phyloP scores from a whole-genome alignment of 73 alveolate genomes.

The Blepharisma japonicum region DNA sequence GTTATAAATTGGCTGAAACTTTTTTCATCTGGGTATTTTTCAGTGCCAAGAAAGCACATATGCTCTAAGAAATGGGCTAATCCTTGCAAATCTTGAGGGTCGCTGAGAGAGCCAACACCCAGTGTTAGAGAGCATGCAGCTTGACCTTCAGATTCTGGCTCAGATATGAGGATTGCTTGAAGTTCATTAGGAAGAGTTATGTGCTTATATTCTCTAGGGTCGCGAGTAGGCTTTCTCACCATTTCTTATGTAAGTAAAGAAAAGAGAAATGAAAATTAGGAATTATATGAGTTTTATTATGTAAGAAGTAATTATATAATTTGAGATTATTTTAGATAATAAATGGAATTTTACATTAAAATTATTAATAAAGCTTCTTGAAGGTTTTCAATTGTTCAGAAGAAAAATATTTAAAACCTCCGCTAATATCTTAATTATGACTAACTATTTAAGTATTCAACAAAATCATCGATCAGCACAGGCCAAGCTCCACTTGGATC shows the following conservation, averaged over 20 bases:
- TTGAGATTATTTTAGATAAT: no score
- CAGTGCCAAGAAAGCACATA: constrained; percentile 97
- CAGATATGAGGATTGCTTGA: constrained; percentile 57
- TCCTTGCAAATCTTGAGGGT: constrained; percentile 72
- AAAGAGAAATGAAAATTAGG: no score
- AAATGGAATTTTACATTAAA: no score
- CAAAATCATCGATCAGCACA: constrained; percentile 49
- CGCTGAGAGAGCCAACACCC: constrained; percentile 51
- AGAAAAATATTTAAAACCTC: no score
- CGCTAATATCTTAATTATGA: no score
- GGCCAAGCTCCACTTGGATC: constrained; percentile 66
- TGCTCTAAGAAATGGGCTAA: constrained; percentile 96
- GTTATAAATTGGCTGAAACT: constrained; percentile 70
- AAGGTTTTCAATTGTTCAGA: no score
- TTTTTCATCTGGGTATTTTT: constrained; percentile 73
- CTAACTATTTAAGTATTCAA: not conserved
- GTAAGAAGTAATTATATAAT: no score
- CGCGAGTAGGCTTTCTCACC: constrained; percentile 2
- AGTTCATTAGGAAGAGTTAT: constrained; percentile 45
- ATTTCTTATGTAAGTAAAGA: not conserved
- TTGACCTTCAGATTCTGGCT: constrained; percentile 55
- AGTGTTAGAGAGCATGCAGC: constrained; percentile 70
- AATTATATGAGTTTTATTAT: no score
- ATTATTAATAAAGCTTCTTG: no score
- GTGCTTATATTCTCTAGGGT: constrained; percentile 31